Evolutionary conservation across 257 asterid genomes (phyloP), one percentile per base, ranked within the genome.

Genomic region (Avicennia marina): DNA sequence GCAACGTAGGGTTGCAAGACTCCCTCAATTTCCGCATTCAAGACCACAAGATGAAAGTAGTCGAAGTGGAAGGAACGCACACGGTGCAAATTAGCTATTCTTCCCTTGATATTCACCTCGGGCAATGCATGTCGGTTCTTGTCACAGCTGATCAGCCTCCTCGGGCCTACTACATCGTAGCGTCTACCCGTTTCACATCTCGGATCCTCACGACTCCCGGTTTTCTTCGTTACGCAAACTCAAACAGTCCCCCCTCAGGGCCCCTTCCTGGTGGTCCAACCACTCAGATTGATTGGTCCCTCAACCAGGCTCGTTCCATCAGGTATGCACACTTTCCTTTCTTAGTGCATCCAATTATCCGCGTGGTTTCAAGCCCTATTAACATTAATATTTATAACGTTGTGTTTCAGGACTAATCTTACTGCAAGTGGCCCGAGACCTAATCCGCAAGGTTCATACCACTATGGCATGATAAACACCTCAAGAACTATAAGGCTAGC

Each of bases 401-500:
- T 21, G 6, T 8, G n/a, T 15, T 21, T 20, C 53, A 46, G 56
- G 56, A 50, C 56, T 6, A 50, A 50, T 26, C 56, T 50, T 26
- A 50, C 56, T 2, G 56, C 56, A 4, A 50, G 56, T n/a, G 56
- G 36, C 2, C 56, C 56, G 38, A 50, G 56, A 18, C 56, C 56
- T 0, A 50, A 50, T 26, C 56, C 56, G 6, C 56, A 50, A 50
- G 56, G 56, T 1, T 50, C 56, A 12, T 50, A 50, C 36, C 56
- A 50, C 36, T 50, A 26, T 22, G 38, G 56, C 34, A 22, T 22
- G 56, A 50, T 50, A 4, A 50, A 50, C 32, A n/a, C 38, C 2
- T 2, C 38, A 7, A 50, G 36, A 26, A 50, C 36, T 15, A 26
- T 50, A 2, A 24, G 56, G 38, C 56, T 50, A 4, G 16, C 36